Conservation (phyloP, 2,329 filamentous ascomycete genomes). For the Neurospora crassa region DNA sequence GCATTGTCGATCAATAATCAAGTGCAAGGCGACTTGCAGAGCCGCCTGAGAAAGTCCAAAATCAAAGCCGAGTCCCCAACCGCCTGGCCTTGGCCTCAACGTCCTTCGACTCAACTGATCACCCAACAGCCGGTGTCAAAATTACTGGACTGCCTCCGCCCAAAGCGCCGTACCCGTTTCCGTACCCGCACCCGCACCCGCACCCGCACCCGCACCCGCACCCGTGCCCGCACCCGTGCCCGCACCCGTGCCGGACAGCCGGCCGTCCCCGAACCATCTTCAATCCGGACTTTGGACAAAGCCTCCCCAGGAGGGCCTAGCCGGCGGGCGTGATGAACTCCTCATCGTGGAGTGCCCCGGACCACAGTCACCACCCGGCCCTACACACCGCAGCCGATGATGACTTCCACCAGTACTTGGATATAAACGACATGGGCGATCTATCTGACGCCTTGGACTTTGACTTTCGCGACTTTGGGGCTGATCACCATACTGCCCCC, state of each 20-base stretch:
- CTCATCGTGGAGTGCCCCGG: conserved; percentile 45
- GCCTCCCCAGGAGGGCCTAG: too few species aligned
- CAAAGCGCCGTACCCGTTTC: neutral
- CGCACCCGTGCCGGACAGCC: neutral
- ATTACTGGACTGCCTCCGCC: neutral
- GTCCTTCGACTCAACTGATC: neutral
- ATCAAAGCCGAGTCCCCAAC: neutral
- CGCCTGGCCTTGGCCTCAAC: neutral
- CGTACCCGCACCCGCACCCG: neutral
- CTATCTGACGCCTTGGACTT: conserved; percentile 47
- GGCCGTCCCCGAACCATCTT: neutral
- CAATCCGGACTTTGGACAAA: neutral
- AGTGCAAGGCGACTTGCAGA: neutral
- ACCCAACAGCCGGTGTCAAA: neutral
- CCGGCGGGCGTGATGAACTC: conserved; percentile 39
- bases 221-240: neutral
- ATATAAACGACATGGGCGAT: conserved; percentile 47
- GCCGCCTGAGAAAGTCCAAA: neutral
- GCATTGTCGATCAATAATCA: neutral
- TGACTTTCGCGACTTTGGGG: conserved; percentile 48
- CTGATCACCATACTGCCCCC: conserved; percentile 1
- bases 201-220: neutral
- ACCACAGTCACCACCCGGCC: conserved; percentile 30
- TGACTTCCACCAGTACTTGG: conserved; percentile 55
- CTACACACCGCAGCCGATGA: conserved; percentile 44